Base-by-base conservation (phyloP, 225 moss, liverwort and hornwort species). In the Thuidium tamariscinum region DNA sequence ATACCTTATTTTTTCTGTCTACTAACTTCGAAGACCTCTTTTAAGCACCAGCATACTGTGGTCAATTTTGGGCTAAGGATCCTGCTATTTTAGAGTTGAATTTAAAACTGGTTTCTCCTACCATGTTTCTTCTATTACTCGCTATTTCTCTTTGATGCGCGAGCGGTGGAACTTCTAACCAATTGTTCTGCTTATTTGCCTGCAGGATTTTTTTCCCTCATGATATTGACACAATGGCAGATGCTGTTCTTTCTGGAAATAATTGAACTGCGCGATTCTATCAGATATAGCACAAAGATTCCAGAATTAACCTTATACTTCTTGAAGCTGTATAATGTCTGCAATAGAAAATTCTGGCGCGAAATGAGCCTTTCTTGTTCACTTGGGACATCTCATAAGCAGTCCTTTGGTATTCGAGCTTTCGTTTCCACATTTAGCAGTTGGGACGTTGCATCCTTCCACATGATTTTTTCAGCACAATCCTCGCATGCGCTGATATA, bases 161-260 rank as follows among this genome's bases (percentile, higher is more conserved):
- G 18, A 69, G 77, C 23, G 20, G 49, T 71, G 72, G 11, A 61
- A 74, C 27, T 82, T 86, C 41, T 89, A 74, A 89, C 77, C 20
- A 69, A 48, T 36, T 71, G 15, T 66, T 80, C 19, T 74, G 79
- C 77, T 41, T 72, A 5, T 62, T 83, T 76, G 59, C 42, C 22
- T 88, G 88, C 91, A 98, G 98, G 92, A 86, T 98, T 36, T 98
- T 96, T 84, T 98, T 97, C 77, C 98, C 97, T 56, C 95, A 98
- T 70, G 97, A 98, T 88, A 92, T 98, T 39, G 97, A 98, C 83
- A 92, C 97, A 21, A 83, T 95, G 89, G 98, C 97, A 21, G 93
- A 93, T 84, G 93, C 92, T 74, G 84, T 91, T 66, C 91, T 92
- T 18, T 92, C 91, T 86, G 88, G 89, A 84, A 84, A 88, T 59